Base-by-base conservation (phyloP, 2,329 filamentous ascomycete genomes). In the Apiospora sp. region DNA sequence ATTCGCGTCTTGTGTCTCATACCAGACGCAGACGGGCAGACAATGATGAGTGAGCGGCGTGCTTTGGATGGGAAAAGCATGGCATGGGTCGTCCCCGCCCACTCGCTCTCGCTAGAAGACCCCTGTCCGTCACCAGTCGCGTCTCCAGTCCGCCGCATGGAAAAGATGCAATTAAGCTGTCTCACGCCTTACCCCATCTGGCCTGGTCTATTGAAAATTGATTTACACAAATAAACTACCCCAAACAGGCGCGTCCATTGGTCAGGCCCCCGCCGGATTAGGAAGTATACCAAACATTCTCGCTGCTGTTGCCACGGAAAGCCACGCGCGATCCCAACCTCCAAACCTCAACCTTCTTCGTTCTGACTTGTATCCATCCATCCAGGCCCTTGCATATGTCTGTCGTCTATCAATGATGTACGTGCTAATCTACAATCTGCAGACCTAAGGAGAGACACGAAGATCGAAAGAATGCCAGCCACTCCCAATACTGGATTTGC, bases 71-170 rank as follows among this genome's bases (percentile, higher is more conserved):
- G 49, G 49, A 64, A 64, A 64, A 64, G 58, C 58, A 64, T 64
- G 30, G 10, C 30, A 61, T 61, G 27, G 27, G 46, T 49, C 46
- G 30, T 64, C 58, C 58, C 58, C 58, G 58, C 58, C 46, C 46
- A 49, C 46, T 49, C 46, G 46, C 34, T 41, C 58, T 64, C 49
- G 22, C 48, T 14, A 51, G 49, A 51, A 51, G 49, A 37, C 58
- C 58, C 58, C 58, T 64, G 58, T 64, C 34, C 30, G 58, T 64
- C 46, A 49, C 46, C 46, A 48, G 46, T 49, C 58, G 58, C 58
- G 58, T 64, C 58, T 64, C 46, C 46, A 64, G 19, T 19, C 51
- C 12, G 27, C 16, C 16, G 51, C 24, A 34, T 58, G 30, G 30
- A 64, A 64, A 64, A 64, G 22, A 37, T 37, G 27, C 30, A 41